Base-by-base conservation (phyloP, 2,329 filamentous ascomycete genomes). In the Fusarium robinianum region DNA sequence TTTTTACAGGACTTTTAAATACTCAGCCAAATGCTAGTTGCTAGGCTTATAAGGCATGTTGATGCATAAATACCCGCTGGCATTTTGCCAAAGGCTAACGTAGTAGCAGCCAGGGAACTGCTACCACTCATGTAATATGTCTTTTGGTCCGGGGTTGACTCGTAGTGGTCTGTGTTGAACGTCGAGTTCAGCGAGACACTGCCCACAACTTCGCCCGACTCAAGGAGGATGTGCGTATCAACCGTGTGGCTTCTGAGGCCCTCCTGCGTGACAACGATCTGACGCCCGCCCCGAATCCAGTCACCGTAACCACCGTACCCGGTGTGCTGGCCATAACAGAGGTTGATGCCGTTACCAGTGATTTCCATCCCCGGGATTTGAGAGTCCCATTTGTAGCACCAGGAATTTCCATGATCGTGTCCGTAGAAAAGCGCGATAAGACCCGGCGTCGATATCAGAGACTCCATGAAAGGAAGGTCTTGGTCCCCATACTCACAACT, bases 271-370 rank as follows among this genome's bases (percentile, higher is more conserved):
- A 85, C 50, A 2, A 72, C 53, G n/a, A 86, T 66, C 53, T 84
- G 78, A 0, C 82, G 71, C 2, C 75, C 74, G 1, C 84, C 85
- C 0, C 84, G 76, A 6, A 77, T 76, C 78, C 79, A 86, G 34
- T 72, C 71, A 0, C 83, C 81, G 51, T 88, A 88, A 0, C 85
- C 85, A 1, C 84, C 85, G 43, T 88, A 88, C 1, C 85, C 85
- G 0, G 80, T 77, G 51, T 85, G 84, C 54, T 85, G 79, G 2
- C 82, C 81, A 59, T 84, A 87, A 55, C 76, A 79, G 6, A 79
- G 53, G 40, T 74, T 71, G 29, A 72, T 61, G 1, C 73, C 74
- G 38, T 72, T 74, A 1, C 74, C 76, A 0, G 53, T 18, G 3
- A 70, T 53, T 0, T 56, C 53, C 62, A 70, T 67, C 43, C 87